phyloP scores from a whole-genome alignment of 1,284 basidiomycete species.

The Inonotus obliquus region DNA sequence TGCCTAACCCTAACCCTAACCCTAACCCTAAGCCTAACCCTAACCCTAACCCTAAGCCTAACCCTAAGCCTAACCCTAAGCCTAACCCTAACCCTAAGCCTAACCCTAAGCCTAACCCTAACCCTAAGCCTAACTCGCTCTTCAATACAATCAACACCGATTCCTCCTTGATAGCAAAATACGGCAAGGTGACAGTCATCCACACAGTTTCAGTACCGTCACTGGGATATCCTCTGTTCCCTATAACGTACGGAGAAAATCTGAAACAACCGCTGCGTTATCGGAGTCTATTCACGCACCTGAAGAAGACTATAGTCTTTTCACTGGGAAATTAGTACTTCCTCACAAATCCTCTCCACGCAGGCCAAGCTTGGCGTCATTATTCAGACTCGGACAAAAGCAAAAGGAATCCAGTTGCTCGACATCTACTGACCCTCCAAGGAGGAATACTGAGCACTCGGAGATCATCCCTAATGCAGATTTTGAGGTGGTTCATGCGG shows the following conservation, averaged over 20 bases:
- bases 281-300: conserved; percentile 32
- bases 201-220: conserved; percentile 9
- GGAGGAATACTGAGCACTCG: neutral
- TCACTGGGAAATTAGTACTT: conserved; percentile 26
- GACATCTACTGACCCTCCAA: conserved; percentile 4
- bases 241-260: conserved; percentile 31
- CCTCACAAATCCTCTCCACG: conserved; percentile 54
- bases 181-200: conserved; percentile 6
- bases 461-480: neutral
- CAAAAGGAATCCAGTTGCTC: conserved; percentile 3
- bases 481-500: neutral
- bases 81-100: too few relatives aligned
- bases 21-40: too few relatives aligned
- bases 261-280: too few relatives aligned
- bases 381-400: conserved; percentile 65
- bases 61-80: too few relatives aligned
- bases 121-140: too few relatives aligned
- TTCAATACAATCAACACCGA: conserved; percentile 53
- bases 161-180: conserved; percentile 39
- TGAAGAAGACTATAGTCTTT: conserved; percentile 3
- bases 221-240: neutral
- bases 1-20: too few relatives aligned
- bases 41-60: too few relatives aligned
- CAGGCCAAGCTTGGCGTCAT: conserved; percentile 69
- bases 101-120: too few relatives aligned